A percentile compares a stretch with the other conserved stretches of the same genome.
Evolutionary conservation across 1,284 basidiomycete genomes (phyloP).

Genomic region (Ceratobasidium sp.): DNA sequence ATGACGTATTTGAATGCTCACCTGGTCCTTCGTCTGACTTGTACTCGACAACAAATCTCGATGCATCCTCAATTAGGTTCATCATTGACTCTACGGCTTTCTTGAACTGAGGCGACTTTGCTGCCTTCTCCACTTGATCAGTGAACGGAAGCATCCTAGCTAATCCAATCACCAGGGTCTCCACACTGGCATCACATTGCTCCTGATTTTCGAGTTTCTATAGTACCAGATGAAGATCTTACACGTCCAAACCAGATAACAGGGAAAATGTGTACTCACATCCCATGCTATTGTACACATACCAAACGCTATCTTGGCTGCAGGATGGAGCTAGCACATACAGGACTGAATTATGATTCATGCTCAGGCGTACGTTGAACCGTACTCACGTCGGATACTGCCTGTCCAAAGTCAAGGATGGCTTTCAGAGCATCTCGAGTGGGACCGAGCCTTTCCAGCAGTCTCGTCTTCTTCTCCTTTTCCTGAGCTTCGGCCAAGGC

Average conservation of each 20-base stretch:
- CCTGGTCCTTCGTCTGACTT: background rate
- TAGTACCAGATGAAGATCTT: background rate
- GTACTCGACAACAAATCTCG: background rate
- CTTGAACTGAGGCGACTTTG: background rate
- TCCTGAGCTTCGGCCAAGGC: background rate
- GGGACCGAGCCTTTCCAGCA: background rate
- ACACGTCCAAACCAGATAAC: background rate
- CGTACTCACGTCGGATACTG: background rate
- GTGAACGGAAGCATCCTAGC: background rate
- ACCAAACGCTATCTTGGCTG: background rate
- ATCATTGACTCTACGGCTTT: background rate
- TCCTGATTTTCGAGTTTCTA: background rate
- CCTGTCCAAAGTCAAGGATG: background rate
- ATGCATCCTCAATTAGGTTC: conserved; percentile 15
- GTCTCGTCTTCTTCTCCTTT: background rate
- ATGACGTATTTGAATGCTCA: no score
- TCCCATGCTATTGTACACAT: background rate
- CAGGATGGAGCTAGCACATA: background rate
- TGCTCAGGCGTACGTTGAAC: no score
- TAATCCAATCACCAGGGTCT: background rate
- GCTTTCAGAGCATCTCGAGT: background rate
- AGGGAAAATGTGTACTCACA: background rate
- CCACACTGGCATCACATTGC: background rate
- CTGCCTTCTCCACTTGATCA: background rate
- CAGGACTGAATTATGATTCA: no score